Evolutionary conservation across 495 filamentous ascomycete genomes (phyloP).

Genomic region (Trypethelium eluteriae): DNA sequence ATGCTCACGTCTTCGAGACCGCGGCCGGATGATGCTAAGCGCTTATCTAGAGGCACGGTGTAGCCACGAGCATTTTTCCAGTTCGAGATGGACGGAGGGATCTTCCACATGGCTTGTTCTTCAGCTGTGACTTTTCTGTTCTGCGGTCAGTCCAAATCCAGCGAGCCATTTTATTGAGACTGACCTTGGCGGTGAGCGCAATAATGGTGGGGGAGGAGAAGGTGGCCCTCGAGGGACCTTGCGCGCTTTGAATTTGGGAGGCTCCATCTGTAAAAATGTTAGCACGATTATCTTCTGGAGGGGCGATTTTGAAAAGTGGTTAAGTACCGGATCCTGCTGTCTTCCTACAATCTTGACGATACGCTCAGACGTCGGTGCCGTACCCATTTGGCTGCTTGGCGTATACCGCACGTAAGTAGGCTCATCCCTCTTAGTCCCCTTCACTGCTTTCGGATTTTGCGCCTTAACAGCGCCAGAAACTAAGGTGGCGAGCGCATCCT

Average conservation of each 20-base stretch:
- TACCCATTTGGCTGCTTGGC: conserved; percentile 94
- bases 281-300: too few relatives aligned
- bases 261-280: conserved; percentile 57
- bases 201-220: conserved; percentile 82
- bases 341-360: conserved; percentile 98
- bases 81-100: conserved; percentile 88
- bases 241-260: conserved; percentile 96
- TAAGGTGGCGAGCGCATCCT: conserved; percentile 69
- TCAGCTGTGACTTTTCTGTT: conserved; percentile 47
- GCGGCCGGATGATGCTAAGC: conserved; percentile 89
- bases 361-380: conserved; percentile 75
- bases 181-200: conserved; percentile 80
- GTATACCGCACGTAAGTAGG: conserved; percentile 95
- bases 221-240: conserved; percentile 95
- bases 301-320: too few relatives aligned
- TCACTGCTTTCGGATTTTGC: conserved; percentile 93
- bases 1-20: conserved; percentile 91
- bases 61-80: conserved; percentile 99
- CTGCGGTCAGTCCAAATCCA: conserved; percentile 57
- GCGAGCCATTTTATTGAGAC: too few relatives aligned
- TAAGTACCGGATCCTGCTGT: conserved; percentile 64
- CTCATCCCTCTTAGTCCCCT: conserved; percentile 64
- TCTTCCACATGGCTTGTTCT: conserved; percentile 95
- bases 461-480: conserved; percentile 80
- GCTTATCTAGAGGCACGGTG: conserved; percentile 92